Conservation (phyloP, 2,329 filamentous ascomycete genomes). For the Mycogone perniciosa region DNA sequence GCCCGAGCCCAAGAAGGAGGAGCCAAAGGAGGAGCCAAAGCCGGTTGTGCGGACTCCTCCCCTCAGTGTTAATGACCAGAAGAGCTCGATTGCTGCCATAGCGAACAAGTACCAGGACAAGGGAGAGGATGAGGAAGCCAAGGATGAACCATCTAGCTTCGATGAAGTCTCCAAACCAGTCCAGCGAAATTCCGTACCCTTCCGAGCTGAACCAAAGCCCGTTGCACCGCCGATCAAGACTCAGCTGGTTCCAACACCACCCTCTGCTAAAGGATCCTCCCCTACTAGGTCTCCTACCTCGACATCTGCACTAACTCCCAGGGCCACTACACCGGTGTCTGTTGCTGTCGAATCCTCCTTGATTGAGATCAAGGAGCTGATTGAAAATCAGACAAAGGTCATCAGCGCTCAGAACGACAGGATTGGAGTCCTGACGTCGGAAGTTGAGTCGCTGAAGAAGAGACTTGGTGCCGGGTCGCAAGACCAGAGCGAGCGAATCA, state of each 20-base stretch:
- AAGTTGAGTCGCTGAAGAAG: slow-evolving; percentile 77
- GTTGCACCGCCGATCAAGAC: slow-evolving; percentile 29
- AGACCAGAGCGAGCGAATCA: slow-evolving; percentile 62
- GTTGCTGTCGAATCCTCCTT: slow-evolving; percentile 56
- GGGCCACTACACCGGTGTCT: slow-evolving; percentile 22
- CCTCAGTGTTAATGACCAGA: slow-evolving; percentile 74
- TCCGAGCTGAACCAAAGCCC: slow-evolving; percentile 36
- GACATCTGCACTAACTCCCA: slow-evolving; percentile 26
- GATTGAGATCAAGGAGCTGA: slow-evolving; percentile 67
- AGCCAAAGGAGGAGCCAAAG: slow-evolving; percentile 48
- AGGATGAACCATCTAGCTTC: slow-evolving; percentile 71
- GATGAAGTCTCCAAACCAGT: slow-evolving; percentile 76
- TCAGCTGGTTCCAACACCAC: slow-evolving; percentile 17
- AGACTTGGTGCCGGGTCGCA: slow-evolving; percentile 52
- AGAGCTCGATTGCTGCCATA: slow-evolving; percentile 76
- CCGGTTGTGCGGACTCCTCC: slow-evolving; percentile 43
- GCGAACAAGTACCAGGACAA: slow-evolving; percentile 81
- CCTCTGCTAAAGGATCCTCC: slow-evolving; percentile 26
- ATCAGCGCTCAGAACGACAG: slow-evolving; percentile 72
- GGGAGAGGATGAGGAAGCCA: slow-evolving; percentile 56
- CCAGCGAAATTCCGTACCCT: slow-evolving; percentile 47
- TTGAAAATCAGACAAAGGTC: slow-evolving; percentile 71
- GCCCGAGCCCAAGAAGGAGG: slow-evolving; percentile 28
- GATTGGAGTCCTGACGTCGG: slow-evolving; percentile 61
- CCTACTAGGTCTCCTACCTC: slow-evolving; percentile 24